A percentile compares a stretch with the other conserved stretches of the same genome.
Conservation (phyloP, 108 stramenopile genomes). For the Chaetoceros muelleri region DNA sequence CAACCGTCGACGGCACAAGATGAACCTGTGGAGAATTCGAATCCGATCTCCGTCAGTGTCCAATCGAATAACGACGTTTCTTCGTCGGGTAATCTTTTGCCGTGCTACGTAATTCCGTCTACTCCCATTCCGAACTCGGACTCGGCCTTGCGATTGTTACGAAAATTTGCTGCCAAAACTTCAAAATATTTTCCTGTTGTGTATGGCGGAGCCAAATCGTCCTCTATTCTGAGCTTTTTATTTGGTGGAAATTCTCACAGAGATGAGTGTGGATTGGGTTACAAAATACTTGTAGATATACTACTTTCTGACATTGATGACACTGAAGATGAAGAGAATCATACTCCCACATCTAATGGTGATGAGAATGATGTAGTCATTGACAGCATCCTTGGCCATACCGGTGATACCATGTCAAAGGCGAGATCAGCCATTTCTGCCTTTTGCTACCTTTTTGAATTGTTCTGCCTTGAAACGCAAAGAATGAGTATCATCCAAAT, state of each 20-base stretch:
- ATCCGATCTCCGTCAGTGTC: too few relatives aligned
- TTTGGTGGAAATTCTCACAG: constrained; percentile 20
- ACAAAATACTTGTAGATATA: constrained; percentile 28
- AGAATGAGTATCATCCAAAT: background rate
- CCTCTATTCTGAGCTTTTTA: constrained; percentile 29
- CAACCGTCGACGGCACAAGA: too few relatives aligned
- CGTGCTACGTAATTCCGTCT: background rate
- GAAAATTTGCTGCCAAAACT: constrained; percentile 62
- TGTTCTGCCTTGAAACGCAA: constrained; percentile 44
- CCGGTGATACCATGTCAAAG: constrained; percentile 40
- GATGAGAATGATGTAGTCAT: constrained; percentile 22
- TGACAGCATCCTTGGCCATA: constrained; percentile 33
- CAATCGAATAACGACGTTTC: too few relatives aligned
- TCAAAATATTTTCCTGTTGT: constrained; percentile 26
- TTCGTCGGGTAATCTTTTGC: too few relatives aligned
- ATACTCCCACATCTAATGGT: background rate
- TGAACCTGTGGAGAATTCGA: too few relatives aligned
- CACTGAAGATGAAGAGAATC: constrained; percentile 10
- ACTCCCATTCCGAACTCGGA: constrained; percentile 52
- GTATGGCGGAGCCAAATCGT: constrained; percentile 44
- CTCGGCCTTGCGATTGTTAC: constrained; percentile 44
- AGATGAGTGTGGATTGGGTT: constrained; percentile 34
- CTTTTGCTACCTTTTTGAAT: constrained; percentile 39
- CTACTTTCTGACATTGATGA: constrained; percentile 14
- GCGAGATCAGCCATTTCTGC: constrained; percentile 37